These are phyloP conservation scores for Blastocystis sp. DNA, from an alignment of 352 stramenopile genomes.

Conservation along the genomic window DNA sequence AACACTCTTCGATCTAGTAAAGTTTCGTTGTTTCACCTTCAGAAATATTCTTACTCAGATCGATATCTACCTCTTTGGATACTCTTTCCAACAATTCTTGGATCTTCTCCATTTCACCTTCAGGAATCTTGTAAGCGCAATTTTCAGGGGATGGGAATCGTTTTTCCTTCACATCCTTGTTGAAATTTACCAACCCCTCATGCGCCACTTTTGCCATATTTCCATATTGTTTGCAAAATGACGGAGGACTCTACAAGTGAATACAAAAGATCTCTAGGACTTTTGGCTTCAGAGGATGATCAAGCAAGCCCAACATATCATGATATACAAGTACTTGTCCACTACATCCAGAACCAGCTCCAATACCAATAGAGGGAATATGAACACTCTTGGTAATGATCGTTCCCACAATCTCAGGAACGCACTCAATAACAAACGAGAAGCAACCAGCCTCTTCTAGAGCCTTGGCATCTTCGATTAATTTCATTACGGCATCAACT, in stretches of 20 bases:
- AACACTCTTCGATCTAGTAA: slow-evolving; percentile 5
- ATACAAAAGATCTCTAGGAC: slow-evolving; percentile 65
- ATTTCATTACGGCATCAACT: slow-evolving; percentile 69
- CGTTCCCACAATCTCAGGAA: slow-evolving; percentile 80
- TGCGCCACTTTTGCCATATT: slow-evolving; percentile 84
- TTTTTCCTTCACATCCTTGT: slow-evolving; percentile 85
- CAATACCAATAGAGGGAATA: slow-evolving; percentile 96
- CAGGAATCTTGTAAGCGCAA: slow-evolving; percentile 86
- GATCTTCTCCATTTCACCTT: slow-evolving; percentile 68
- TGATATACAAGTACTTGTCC: slow-evolving; percentile 92
- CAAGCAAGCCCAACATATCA: slow-evolving; percentile 92
- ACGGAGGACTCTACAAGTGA: slow-evolving; percentile 86
- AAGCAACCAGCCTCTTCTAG: slow-evolving; percentile 87
- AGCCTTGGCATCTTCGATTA: slow-evolving; percentile 89
- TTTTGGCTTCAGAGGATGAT: slow-evolving; percentile 76
- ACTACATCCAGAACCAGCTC: slow-evolving; percentile 81
- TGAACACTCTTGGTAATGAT: slow-evolving; percentile 85
- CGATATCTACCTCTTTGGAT: slow-evolving; percentile 59
- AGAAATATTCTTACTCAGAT: background rate
- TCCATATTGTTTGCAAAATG: slow-evolving; percentile 96
- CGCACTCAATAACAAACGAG: slow-evolving; percentile 79
- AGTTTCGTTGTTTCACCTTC: slow-evolving; percentile 51
- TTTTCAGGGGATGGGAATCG: slow-evolving; percentile 85
- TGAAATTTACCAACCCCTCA: slow-evolving; percentile 86
- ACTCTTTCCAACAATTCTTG: slow-evolving; percentile 68